Evolutionary conservation across 169 alveolate species (phyloP).

Genomic region (Plasmodium ovale): DNA sequence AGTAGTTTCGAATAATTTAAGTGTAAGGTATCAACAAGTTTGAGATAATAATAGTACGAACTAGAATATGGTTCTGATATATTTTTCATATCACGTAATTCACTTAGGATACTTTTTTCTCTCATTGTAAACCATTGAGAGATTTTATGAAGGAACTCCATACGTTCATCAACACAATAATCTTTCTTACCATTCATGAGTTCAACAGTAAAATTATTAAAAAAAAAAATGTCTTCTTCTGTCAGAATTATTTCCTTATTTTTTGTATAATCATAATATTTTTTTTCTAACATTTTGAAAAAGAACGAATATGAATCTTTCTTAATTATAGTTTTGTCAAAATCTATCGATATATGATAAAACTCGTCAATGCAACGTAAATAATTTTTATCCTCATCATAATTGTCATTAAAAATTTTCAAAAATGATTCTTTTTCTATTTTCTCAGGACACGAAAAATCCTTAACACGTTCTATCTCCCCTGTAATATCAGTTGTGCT

Average conservation of each 20-base stretch:
- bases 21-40: slow-evolving; percentile 1
- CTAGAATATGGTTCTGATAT: slow-evolving; percentile 5
- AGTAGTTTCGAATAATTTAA: not conserved
- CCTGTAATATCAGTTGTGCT: not conserved
- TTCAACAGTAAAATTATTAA: slow-evolving; percentile 18
- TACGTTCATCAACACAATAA: slow-evolving; percentile 21
- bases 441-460: too few species aligned
- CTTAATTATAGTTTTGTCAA: slow-evolving; percentile 61
- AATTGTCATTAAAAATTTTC: slow-evolving; percentile 1
- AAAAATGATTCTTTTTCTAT: slow-evolving; percentile 17
- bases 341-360: slow-evolving; percentile 42
- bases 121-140: slow-evolving; percentile 8
- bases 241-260: not conserved
- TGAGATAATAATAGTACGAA: slow-evolving; percentile 45
- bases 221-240: slow-evolving; percentile 35
- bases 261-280: not conserved
- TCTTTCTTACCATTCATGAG: slow-evolving; percentile 10
- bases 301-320: slow-evolving; percentile 38
- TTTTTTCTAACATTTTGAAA: slow-evolving; percentile 10
- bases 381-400: not conserved
- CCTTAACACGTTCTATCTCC: too few species aligned
- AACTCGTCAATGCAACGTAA: slow-evolving; percentile 30
- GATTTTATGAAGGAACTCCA: not conserved
- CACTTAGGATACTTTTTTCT: slow-evolving; percentile 1
- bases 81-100: not conserved